phyloP scores from a whole-genome alignment of 208 protist species.

The Herpetomonas samuelpessoai region DNA sequence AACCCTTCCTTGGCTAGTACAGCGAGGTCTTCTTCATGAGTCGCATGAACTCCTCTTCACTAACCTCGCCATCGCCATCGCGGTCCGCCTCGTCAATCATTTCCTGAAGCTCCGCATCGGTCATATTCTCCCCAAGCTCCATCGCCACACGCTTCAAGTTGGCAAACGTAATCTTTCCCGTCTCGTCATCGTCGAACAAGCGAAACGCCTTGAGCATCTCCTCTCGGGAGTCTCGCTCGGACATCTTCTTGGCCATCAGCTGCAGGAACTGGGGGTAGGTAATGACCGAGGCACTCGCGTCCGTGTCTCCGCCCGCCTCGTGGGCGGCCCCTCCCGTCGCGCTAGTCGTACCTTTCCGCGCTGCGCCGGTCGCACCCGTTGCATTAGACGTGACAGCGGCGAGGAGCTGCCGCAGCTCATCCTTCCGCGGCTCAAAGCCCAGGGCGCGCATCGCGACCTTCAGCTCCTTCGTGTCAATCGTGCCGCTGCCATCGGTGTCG shows the following conservation, averaged over 20 bases:
- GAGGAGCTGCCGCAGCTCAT: slow-evolving; percentile 91
- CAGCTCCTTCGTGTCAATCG: slow-evolving; percentile 92
- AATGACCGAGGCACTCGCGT: slow-evolving; percentile 39
- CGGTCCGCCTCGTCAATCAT: slow-evolving; percentile 98
- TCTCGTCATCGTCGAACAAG: slow-evolving; percentile 95
- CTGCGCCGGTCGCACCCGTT: not conserved
- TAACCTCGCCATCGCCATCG: slow-evolving; percentile 95
- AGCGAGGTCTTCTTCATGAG: slow-evolving; percentile 95
- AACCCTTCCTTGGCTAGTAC: slow-evolving; percentile 37
- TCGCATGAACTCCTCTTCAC: slow-evolving; percentile 94
- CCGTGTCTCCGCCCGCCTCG: not conserved
- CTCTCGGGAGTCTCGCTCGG: slow-evolving; percentile 88
- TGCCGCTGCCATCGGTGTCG: slow-evolving; percentile 94
- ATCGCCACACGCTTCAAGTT: slow-evolving; percentile 96
- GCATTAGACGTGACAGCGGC: slow-evolving; percentile 18
- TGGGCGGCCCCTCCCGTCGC: not conserved
- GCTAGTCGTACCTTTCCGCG: not conserved
- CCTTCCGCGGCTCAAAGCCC: slow-evolving; percentile 94
- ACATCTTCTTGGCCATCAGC: slow-evolving; percentile 89
- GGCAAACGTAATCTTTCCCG: slow-evolving; percentile 94
- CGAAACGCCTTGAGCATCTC: slow-evolving; percentile 96
- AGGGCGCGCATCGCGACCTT: slow-evolving; percentile 94
- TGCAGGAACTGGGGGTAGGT: slow-evolving; percentile 84
- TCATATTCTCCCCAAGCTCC: slow-evolving; percentile 95
- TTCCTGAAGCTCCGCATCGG: slow-evolving; percentile 96